Conservation (phyloP, 2,329 filamentous ascomycete species). For the Paraconiothyrium sp. region DNA sequence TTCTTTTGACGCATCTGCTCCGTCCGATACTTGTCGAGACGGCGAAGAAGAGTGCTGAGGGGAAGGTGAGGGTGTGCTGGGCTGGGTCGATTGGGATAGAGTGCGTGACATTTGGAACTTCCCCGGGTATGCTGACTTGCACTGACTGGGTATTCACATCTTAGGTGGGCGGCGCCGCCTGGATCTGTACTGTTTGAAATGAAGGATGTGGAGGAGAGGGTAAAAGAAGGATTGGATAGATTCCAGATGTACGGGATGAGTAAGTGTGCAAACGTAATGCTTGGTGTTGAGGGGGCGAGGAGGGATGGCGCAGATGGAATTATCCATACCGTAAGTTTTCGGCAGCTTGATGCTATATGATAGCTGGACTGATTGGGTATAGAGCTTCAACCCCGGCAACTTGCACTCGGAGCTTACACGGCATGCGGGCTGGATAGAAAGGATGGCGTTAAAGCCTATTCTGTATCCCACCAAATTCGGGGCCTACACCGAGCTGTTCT, state of each 20-base stretch:
- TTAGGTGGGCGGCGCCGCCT: neutral
- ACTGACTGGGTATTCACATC: too few relatives aligned
- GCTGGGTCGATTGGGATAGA: constrained; percentile 18
- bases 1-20: constrained; percentile 46
- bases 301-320: constrained; percentile 16
- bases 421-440: constrained; percentile 3
- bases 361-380: neutral
- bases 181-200: constrained; percentile 22
- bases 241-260: constrained; percentile 20
- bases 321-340: constrained; percentile 16
- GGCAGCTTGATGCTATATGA: too few relatives aligned
- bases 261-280: constrained; percentile 32
- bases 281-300: constrained; percentile 12
- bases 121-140: too few relatives aligned
- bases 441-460: neutral
- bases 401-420: constrained; percentile 42
- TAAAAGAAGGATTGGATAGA: constrained; percentile 23
- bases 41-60: constrained; percentile 25
- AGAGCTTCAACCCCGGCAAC: constrained; percentile 50
- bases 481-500: constrained; percentile 61
- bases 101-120: too few relatives aligned
- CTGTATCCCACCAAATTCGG: constrained; percentile 47
- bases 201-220: constrained; percentile 14
- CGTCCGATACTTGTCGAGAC: constrained; percentile 39
- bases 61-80: constrained; percentile 35